A percentile compares a stretch with the other conserved stretches of the same genome.
Evolutionary conservation across 768 basidiomycete species (phyloP).

Genomic region (Rhizopogon sp.): DNA sequence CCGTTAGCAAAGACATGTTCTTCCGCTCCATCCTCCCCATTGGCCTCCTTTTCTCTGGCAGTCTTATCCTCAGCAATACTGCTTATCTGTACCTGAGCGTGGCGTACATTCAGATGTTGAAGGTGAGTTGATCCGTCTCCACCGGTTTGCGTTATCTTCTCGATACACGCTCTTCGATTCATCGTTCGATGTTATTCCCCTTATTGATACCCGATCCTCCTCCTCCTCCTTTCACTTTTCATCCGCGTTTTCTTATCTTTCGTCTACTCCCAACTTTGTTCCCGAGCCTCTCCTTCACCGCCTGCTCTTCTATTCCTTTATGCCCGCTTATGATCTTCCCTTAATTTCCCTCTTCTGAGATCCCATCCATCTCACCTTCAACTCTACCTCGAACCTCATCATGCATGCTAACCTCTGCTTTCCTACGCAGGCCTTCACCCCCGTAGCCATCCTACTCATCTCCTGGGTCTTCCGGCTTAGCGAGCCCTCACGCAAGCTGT

Average conservation of each 20-base stretch:
- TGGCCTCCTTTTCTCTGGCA: conserved; percentile 88
- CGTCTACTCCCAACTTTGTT: no score
- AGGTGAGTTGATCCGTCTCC: conserved; percentile 39
- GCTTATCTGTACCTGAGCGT: conserved; percentile 91
- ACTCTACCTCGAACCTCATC: background rate
- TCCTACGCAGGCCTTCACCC: conserved; percentile 73
- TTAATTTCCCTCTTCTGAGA: no score
- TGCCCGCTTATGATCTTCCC: no score
- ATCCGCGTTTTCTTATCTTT: no score
- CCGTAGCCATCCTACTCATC: conserved; percentile 88
- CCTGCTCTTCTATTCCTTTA: background rate
- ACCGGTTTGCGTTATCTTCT: background rate
- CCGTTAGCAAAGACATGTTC: conserved; percentile 77
- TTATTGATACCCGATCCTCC: no score
- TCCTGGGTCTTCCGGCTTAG: conserved; percentile 88
- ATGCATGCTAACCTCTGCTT: background rate
- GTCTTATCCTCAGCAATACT: conserved; percentile 86
- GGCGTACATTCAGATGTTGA: conserved; percentile 96
- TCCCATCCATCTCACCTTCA: background rate
- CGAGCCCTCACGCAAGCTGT: conserved; percentile 78
- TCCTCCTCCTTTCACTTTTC: no score
- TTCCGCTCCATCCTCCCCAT: conserved; percentile 87
- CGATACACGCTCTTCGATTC: background rate
- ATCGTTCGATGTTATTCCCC: background rate
- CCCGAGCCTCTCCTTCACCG: background rate